These are phyloP conservation scores for Sporobolus alterniflorus DNA, from an alignment of 202 grass and related monocot genomes.

Conservation along the genomic window DNA sequence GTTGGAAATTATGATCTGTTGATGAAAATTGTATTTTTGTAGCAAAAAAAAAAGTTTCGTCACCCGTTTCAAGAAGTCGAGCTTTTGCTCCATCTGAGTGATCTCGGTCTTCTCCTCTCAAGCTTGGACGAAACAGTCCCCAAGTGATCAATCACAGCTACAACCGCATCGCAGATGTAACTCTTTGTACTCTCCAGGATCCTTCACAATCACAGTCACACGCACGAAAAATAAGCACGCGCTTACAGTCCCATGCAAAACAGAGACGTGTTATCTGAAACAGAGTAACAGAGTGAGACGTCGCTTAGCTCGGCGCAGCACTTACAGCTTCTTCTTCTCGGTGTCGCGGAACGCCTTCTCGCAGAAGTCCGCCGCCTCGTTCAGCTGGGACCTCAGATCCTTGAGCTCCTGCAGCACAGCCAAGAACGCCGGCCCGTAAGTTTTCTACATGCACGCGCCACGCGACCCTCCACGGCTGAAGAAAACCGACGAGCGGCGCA, in stretches of 20 bases:
- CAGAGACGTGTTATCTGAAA: too few species aligned
- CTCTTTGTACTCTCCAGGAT: slow-evolving; percentile 75
- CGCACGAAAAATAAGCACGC: neutral
- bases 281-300: neutral
- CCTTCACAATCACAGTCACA: slow-evolving; percentile 28
- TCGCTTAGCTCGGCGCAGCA: neutral
- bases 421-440: neutral
- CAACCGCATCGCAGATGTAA: slow-evolving; percentile 81
- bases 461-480: neutral
- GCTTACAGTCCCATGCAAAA: neutral
- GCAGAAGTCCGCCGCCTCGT: slow-evolving; percentile 81
- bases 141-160: slow-evolving; percentile 87
- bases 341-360: slow-evolving; percentile 70
- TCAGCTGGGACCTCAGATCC: slow-evolving; percentile 77
- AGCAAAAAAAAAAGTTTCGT: neutral
- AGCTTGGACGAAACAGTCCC: slow-evolving; percentile 89
- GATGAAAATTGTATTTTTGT: neutral
- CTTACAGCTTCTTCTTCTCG: slow-evolving; percentile 72
- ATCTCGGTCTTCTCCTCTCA: slow-evolving; percentile 52
- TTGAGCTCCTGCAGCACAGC: slow-evolving; percentile 75
- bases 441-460: neutral
- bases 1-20: neutral
- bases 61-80: slow-evolving; percentile 82
- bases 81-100: slow-evolving; percentile 59
- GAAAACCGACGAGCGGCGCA: neutral